Evolutionary conservation across 345 rosid species (phyloP).

Genomic region (Ricinus communis): DNA sequence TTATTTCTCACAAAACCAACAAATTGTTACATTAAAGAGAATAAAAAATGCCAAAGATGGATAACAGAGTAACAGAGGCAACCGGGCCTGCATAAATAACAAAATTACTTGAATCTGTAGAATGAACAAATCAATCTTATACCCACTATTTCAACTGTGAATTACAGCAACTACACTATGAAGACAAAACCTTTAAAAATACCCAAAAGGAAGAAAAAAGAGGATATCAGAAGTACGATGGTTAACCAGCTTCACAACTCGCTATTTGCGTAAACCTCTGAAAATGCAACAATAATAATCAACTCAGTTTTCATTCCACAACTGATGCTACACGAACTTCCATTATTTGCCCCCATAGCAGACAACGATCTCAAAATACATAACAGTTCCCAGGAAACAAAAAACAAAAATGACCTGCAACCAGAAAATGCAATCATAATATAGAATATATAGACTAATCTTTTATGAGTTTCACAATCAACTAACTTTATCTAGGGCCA

Average conservation of each 20-base stretch:
- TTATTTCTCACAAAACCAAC: slow-evolving; percentile 1
- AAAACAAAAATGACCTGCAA: slow-evolving; percentile 33
- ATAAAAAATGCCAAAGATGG: slow-evolving; percentile 5
- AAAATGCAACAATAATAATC: slow-evolving; percentile 15
- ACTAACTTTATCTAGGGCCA: neutral
- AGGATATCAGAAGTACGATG: neutral
- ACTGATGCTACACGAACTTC: slow-evolving; percentile 16
- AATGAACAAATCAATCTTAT: slow-evolving; percentile 25
- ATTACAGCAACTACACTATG: slow-evolving; percentile 1
- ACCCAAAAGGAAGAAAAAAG: no score
- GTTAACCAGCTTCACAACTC: slow-evolving; percentile 4
- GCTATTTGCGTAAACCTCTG: neutral
- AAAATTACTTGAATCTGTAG: slow-evolving; percentile 5
- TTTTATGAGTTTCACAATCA: no score
- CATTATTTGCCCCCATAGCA: slow-evolving; percentile 33
- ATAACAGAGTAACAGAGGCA: no score
- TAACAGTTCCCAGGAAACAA: slow-evolving; percentile 2
- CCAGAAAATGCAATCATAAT: no score
- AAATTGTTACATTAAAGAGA: slow-evolving; percentile 5
- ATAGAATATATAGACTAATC: no score
- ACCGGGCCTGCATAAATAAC: neutral
- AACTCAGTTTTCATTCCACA: slow-evolving; percentile 10
- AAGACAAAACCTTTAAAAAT: neutral
- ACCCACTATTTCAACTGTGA: slow-evolving; percentile 13
- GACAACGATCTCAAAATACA: slow-evolving; percentile 22